Evolutionary conservation across 148 eudicot species (phyloP).

Genomic region (Rhododendron kiyosumense): DNA sequence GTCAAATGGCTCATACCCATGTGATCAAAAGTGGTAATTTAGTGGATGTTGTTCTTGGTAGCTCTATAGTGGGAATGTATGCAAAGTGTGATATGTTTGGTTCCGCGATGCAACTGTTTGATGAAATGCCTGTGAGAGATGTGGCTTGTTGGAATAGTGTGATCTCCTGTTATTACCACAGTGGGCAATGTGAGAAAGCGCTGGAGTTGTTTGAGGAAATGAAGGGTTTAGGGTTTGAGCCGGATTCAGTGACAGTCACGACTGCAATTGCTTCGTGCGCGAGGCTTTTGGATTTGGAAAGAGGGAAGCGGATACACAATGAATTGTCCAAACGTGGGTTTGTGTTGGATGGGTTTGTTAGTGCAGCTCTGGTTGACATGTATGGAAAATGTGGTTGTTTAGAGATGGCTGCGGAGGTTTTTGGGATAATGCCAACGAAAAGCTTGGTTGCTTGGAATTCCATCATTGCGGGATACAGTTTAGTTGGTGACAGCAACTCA

Average conservation of each 20-base stretch:
- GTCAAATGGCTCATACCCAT: constrained; percentile 14
- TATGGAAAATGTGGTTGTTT: constrained; percentile 34
- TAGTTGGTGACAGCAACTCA: constrained; percentile 21
- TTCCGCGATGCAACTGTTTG: neutral
- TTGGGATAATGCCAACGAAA: constrained; percentile 21
- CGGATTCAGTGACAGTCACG: constrained; percentile 30
- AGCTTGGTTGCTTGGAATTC: constrained; percentile 33
- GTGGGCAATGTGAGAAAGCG: constrained; percentile 6
- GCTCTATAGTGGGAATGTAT: constrained; percentile 4
- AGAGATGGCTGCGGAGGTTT: constrained; percentile 23
- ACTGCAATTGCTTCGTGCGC: constrained; percentile 29
- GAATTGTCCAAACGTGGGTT: constrained; percentile 2
- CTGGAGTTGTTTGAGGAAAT: constrained; percentile 3
- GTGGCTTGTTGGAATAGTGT: constrained; percentile 6
- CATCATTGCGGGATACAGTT: constrained; percentile 26
- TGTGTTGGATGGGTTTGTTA: constrained; percentile 18
- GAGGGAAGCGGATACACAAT: neutral
- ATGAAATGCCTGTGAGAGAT: neutral
- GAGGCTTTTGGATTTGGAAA: constrained; percentile 26
- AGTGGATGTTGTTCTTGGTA: constrained; percentile 5
- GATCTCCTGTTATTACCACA: constrained; percentile 2
- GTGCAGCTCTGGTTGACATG: constrained; percentile 32
- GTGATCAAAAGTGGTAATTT: neutral
- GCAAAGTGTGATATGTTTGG: constrained; percentile 2
- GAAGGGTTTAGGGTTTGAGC: constrained; percentile 5